These are phyloP conservation scores for Acer negundo DNA, from an alignment of 345 rosid species.

Conservation along the genomic window DNA sequence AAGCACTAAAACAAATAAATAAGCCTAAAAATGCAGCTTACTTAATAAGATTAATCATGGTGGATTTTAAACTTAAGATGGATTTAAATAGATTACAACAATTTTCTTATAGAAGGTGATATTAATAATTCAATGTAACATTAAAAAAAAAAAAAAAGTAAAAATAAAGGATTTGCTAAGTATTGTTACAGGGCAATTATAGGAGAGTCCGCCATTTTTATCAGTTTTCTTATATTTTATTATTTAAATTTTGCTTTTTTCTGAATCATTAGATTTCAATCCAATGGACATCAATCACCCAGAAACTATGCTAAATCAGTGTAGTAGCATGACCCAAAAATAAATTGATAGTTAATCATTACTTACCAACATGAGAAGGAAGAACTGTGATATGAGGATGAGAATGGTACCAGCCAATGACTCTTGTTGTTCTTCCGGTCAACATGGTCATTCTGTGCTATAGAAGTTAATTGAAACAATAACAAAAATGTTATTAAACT, in stretches of 20 bases:
- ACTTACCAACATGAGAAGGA: conserved; percentile 96
- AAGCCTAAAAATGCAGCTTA: too few species aligned
- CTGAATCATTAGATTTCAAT: background rate
- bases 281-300: background rate
- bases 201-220: background rate
- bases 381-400: conserved; percentile 98
- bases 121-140: background rate
- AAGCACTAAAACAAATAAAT: too few species aligned
- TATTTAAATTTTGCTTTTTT: background rate
- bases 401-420: conserved; percentile 99
- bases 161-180: background rate
- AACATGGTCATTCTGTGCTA: conserved; percentile 80
- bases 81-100: background rate
- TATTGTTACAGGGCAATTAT: background rate
- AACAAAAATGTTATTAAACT: background rate
- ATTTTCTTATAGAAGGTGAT: background rate
- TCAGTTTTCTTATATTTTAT: background rate
- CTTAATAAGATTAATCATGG: background rate
- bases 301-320: background rate
- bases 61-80: background rate
- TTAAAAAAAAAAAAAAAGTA: background rate
- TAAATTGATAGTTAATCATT: background rate
- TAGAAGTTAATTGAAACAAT: conserved; percentile 38
- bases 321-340: background rate
- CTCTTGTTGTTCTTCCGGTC: conserved; percentile 86